Evolutionary conservation across 23 red algal species (phyloP).

Genomic region (Cyanidium caldarium): DNA sequence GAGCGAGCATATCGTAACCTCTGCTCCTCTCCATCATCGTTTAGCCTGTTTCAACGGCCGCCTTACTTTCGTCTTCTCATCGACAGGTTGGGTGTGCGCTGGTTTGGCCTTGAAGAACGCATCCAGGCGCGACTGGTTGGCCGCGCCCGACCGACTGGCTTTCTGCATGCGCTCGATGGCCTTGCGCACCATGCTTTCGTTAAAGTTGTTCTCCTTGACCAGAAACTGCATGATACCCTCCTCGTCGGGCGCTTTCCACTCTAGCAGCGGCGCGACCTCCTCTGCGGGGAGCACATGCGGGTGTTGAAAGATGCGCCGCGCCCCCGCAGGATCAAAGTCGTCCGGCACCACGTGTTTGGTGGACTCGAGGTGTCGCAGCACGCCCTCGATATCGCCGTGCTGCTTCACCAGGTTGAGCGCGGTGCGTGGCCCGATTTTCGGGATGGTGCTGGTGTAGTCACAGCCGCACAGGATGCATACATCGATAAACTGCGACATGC

Average conservation of each 20-base stretch:
- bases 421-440: slow-evolving; percentile 56
- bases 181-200: slow-evolving; percentile 50
- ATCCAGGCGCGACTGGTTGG: slow-evolving; percentile 67
- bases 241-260: slow-evolving; percentile 64
- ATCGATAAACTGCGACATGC: slow-evolving; percentile 81
- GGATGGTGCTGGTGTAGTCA: slow-evolving; percentile 79
- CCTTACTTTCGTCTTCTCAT: too few relatives aligned
- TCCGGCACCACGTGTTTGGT: slow-evolving; percentile 47
- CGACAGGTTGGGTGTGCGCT: neutral
- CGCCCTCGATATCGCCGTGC: slow-evolving; percentile 30
- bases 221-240: slow-evolving; percentile 61
- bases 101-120: slow-evolving; percentile 67
- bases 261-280: slow-evolving; percentile 20
- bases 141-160: slow-evolving; percentile 15
- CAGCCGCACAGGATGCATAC: slow-evolving; percentile 96
- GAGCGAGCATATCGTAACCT: too few relatives aligned
- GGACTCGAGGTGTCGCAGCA: slow-evolving; percentile 19
- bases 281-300: slow-evolving; percentile 37
- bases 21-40: too few relatives aligned
- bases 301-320: slow-evolving; percentile 51
- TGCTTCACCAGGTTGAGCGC: slow-evolving; percentile 65
- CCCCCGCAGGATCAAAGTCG: slow-evolving; percentile 27
- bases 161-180: slow-evolving; percentile 52
- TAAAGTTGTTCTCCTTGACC: slow-evolving; percentile 69
- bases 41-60: too few relatives aligned